Evolutionary conservation across 768 basidiomycete genomes (phyloP), one percentile per base, ranked within the genome.

Genomic region (Coprinellus micaceus): DNA sequence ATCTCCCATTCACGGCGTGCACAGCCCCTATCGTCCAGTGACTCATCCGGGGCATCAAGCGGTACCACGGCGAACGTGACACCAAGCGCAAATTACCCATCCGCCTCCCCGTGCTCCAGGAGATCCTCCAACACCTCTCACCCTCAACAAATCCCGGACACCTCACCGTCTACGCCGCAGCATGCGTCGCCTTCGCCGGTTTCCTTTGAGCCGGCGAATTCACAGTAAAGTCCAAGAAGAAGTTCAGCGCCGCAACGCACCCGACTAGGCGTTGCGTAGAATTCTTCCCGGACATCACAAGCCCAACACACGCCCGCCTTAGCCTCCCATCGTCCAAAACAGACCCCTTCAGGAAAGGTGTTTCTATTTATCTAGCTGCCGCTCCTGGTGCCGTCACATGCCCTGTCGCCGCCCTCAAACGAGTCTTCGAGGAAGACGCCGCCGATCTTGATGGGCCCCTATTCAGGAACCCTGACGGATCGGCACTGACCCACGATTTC

Each of bases 171-270:
- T 45, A 57, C 51, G 54, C 63, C 1, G 61, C 61, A 2, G 43
- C 22, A 6, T 58, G 56, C 33, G 39, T 64, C 7, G 63, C 63
- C 1, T 64, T 41, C 40, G 56, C 45, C 3, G 63, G 56, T 0
- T 56, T 62, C 51, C 60, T 64, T 13, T 51, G 63, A 9, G 59
- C 39, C 17, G 61, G 61, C 1, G 63, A 64, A 46, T 58, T 64
- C 50, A 64, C 63, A 13, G 28, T 39, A 2, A 9, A 21, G n/a
- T 28, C 37, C 26, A 48, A 39, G 5, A 52, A 52, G 30, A 33
- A 29, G 10, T 30, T 6, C 12, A 29, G 13, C n/a, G 15, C 40
- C 40, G 6, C 10, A 6, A 10, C n/a, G 13, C 6, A 17, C n/a
- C 13, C n/a, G 7, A 43, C 7, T 4, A 6, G 15, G 6, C 40